Percentiles rank a stretch among this genome's conserved stretches.
Evolutionary conservation across 306 rosid species (phyloP).

Genomic region (Ormosia semicastrata): DNA sequence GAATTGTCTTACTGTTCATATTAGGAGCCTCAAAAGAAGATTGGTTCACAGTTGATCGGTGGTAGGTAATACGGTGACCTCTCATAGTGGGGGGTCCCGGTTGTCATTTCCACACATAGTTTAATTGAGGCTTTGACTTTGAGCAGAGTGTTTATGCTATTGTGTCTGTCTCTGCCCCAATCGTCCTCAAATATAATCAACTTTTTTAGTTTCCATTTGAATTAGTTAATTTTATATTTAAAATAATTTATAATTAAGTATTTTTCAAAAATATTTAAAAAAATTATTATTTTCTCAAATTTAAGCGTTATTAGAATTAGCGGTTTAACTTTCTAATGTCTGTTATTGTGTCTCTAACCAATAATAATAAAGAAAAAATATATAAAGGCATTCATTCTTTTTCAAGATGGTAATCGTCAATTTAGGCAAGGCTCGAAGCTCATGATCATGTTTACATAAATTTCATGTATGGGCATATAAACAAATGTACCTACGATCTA

Average conservation of each 20-base stretch:
- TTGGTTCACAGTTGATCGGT: neutral
- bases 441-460: neutral
- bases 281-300: too few relatives aligned
- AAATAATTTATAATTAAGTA: too few relatives aligned
- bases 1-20: neutral
- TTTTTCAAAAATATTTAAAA: too few relatives aligned
- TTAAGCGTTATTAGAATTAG: too few relatives aligned
- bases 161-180: neutral
- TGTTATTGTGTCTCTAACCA: neutral
- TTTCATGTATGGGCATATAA: neutral
- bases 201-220: too few relatives aligned
- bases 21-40: neutral
- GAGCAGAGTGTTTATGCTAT: neutral
- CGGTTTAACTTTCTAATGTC: too few relatives aligned
- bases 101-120: neutral
- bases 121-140: neutral
- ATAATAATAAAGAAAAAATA: neutral
- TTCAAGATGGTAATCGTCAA: neutral
- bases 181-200: neutral
- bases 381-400: neutral
- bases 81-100: neutral
- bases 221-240: too few relatives aligned
- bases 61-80: slow-evolving; percentile 23
- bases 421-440: neutral
- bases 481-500: neutral